Conservation (phyloP, 2,329 filamentous ascomycete species). For the Phialophora macrospora region DNA sequence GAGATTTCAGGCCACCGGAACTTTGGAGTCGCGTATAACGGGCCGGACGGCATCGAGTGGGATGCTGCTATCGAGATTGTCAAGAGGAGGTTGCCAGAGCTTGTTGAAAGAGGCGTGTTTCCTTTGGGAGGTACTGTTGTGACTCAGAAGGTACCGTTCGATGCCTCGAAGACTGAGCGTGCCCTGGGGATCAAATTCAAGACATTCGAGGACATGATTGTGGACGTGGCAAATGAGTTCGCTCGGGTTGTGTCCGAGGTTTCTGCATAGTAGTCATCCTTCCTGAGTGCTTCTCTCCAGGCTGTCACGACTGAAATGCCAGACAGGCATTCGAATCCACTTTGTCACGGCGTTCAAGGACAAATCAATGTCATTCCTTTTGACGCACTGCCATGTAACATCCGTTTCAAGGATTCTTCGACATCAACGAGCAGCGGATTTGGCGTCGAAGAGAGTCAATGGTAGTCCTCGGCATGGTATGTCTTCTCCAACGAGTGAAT, state of each 20-base stretch:
- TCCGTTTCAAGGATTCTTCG: background rate
- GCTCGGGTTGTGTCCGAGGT: background rate
- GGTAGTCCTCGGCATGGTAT: background rate
- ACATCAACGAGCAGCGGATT: background rate
- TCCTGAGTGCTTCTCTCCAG: background rate
- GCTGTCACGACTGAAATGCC: background rate
- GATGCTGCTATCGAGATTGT: conserved; percentile 43
- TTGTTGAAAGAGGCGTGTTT: conserved; percentile 18
- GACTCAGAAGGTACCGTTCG: background rate
- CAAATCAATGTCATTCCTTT: background rate
- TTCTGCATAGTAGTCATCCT: background rate
- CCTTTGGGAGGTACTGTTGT: background rate
- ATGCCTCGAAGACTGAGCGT: conserved; percentile 8
- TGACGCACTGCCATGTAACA: too few relatives aligned
- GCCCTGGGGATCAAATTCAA: conserved; percentile 14
- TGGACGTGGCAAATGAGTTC: conserved; percentile 1
- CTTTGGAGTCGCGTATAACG: conserved; percentile 5
- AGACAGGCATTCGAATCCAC: background rate
- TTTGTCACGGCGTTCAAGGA: background rate
- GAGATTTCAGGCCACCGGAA: conserved; percentile 1
- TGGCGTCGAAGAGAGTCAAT: background rate
- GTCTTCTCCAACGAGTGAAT: background rate
- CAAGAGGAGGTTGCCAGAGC: conserved; percentile 6
- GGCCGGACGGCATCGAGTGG: conserved; percentile 39
- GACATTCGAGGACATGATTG: conserved; percentile 6